Evolutionary conservation across 2,329 filamentous ascomycete genomes (phyloP), one percentile per base, ranked within the genome.

Genomic region (Trichoderma polysporum): DNA sequence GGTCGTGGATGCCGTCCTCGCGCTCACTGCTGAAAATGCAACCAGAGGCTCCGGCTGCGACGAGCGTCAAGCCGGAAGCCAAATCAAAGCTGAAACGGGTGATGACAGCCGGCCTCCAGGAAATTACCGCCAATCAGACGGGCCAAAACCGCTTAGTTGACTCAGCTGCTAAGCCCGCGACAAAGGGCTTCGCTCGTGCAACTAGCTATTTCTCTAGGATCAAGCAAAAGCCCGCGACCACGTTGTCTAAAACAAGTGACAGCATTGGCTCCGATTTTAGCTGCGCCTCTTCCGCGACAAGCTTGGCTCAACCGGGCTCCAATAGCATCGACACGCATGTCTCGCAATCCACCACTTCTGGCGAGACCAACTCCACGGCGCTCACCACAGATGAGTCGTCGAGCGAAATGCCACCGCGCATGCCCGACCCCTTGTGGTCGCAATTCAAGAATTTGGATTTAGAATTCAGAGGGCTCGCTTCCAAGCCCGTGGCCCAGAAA

Each of bases 401-500:
- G 54, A 76, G 77, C 69, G 81, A 83, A 54, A 82, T 82, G 79
- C 74, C 80, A 15, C 74, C 77, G 64, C 72, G 76, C 41, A 76
- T 79, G 41, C 81, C 82, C 66, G 86, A 88, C 72, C 80, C 85
- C 9, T 77, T 88, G 25, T 87, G 84, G 84, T 81, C 82, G 5
- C 78, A 79, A 3, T 88, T 88, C 75, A 85, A 83, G 69, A 80
- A 80, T 13, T 77, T 88, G 25, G 85, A 88, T 53, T 73, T 80
- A n/a, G 79, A 81, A 37, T 74, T 76, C 35, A 76, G 73, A 78
- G 82, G 78, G 69, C 96, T 97, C 72, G 85, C 89, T 69, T 83
- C 87, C 67, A 96, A 93, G 77, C 88, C 89, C 37, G 91, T 81
- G 9, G 82, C 89, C 0, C 82, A 93, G 71, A 93, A 93, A 74